Conservation (phyloP, 169 alveolate genomes). For the Neospora caninum region DNA sequence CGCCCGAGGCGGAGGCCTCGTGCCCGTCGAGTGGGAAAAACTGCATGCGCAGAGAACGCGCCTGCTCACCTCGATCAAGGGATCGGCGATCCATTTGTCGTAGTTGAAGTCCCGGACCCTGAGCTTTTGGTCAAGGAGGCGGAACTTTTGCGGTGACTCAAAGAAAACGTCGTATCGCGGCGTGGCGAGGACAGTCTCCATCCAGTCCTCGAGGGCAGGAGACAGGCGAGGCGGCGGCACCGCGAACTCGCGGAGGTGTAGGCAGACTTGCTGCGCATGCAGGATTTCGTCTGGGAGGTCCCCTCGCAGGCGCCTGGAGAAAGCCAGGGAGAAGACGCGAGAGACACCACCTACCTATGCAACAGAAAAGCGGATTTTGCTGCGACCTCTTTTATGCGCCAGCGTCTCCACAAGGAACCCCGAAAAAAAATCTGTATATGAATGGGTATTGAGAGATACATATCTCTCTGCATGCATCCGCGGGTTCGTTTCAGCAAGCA, state of each 20-base stretch:
- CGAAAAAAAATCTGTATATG: no score
- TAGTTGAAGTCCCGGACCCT: constrained; percentile 62
- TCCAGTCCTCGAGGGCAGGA: constrained; percentile 12
- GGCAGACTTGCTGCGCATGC: constrained; percentile 66
- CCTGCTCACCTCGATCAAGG: constrained; percentile 48
- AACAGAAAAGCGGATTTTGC: no score
- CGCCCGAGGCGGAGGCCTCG: no score
- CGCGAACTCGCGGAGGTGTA: constrained; percentile 20
- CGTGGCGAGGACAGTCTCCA: constrained; percentile 41
- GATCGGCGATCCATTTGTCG: constrained; percentile 63
- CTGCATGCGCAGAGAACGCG: no score
- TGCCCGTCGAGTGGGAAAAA: no score
- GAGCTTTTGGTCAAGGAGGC: constrained; percentile 2
- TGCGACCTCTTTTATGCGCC: no score
- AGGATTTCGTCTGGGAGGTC: constrained; percentile 60
- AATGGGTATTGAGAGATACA: no score
- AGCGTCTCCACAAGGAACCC: no score
- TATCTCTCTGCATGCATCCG: no score
- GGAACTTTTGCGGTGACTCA: background rate
- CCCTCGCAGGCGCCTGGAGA: constrained; percentile 48
- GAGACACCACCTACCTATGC: no score
- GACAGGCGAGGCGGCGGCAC: constrained; percentile 42
- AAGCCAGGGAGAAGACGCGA: background rate
- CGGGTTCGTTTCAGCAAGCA: no score
- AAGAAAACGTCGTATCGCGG: constrained; percentile 62